Evolutionary conservation across 768 basidiomycete species (phyloP).

Genomic region (Tulasnella sp.): DNA sequence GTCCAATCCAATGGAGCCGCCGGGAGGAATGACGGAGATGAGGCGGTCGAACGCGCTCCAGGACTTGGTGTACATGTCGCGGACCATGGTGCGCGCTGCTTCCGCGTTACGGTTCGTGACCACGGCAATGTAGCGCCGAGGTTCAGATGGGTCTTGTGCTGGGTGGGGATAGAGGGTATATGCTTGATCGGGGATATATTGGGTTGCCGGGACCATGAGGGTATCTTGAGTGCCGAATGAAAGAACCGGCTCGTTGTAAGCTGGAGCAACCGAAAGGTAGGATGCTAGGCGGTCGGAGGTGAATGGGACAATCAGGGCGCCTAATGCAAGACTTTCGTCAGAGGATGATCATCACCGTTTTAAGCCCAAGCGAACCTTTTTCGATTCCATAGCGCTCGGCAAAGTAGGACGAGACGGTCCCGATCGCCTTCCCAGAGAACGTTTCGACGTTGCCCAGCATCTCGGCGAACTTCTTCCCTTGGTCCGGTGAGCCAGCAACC

Average conservation of each 20-base stretch:
- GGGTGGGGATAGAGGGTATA: constrained; percentile 78
- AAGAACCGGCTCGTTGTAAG: constrained; percentile 68
- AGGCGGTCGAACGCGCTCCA: constrained; percentile 90
- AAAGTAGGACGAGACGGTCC: constrained; percentile 68
- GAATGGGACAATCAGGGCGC: constrained; percentile 70
- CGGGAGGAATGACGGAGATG: constrained; percentile 85
- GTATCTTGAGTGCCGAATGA: constrained; percentile 79
- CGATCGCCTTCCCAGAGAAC: constrained; percentile 56
- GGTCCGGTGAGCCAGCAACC: constrained; percentile 70
- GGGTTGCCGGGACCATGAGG: constrained; percentile 68
- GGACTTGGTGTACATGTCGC: constrained; percentile 89
- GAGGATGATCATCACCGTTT: not conserved
- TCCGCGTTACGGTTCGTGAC: constrained; percentile 78
- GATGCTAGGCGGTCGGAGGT: constrained; percentile 71
- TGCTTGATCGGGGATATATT: constrained; percentile 60
- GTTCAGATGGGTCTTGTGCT: constrained; percentile 69
- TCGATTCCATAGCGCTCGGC: constrained; percentile 80
- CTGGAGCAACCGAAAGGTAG: constrained; percentile 73
- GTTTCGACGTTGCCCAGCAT: constrained; percentile 83
- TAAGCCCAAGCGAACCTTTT: constrained; percentile 46
- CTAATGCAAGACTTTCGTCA: constrained; percentile 40
- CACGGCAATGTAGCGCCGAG: constrained; percentile 68
- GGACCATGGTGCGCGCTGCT: constrained; percentile 75
- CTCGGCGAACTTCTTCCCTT: constrained; percentile 63
- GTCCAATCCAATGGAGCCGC: constrained; percentile 86